Base-by-base conservation (phyloP, 2,329 filamentous ascomycete species). In the Colletotrichum echinochloae region DNA sequence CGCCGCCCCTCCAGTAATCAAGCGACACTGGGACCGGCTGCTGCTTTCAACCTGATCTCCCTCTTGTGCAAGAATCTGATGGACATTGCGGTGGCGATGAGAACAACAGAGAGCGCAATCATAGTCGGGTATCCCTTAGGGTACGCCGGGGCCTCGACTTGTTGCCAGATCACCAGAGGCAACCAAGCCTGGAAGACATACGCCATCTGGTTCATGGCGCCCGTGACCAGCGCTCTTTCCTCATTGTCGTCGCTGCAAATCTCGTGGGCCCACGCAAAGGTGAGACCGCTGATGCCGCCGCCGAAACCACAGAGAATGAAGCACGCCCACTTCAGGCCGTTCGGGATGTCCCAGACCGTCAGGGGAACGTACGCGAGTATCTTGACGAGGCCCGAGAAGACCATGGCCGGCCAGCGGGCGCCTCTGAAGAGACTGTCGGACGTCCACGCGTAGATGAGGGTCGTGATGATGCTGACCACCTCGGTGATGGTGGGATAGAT, bases 171-270 rank as follows among this genome's bases (percentile, higher is more conserved):
- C 5, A 89, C 74, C 3, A 89, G 73, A 3, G 83, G 84, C 2
- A 85, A 88, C 87, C 87, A 89, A 0, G 85, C 86, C 86, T 89
- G 0, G 85, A 86, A 0, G 84, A 87, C 74, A 88, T 65, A 70
- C 1, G 66, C 66, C 66, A 70, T 70, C 57, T 70, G 66, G 33
- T 70, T 70, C 66, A 70, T 70, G n/a, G 66, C 66, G 6, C 66
- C 66, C 4, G 66, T 70, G 3, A 70, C 66, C 37, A 70, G 33
- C 14, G 66, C 66, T 14, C 66, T 48, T 48, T 70, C 66, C 20
- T 70, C 66, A 33, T 66, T 70, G 23, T 66, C 63, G 9, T 61
- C 66, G n/a, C 66, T 70, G 49, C 61, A 65, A 11, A 70, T 70
- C 14, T 70, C 66, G 37, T 65, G 61, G 12, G 66, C 66, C 66